Evolutionary conservation across 345 rosid genomes (phyloP).

Genomic region (Isatis tinctoria): DNA sequence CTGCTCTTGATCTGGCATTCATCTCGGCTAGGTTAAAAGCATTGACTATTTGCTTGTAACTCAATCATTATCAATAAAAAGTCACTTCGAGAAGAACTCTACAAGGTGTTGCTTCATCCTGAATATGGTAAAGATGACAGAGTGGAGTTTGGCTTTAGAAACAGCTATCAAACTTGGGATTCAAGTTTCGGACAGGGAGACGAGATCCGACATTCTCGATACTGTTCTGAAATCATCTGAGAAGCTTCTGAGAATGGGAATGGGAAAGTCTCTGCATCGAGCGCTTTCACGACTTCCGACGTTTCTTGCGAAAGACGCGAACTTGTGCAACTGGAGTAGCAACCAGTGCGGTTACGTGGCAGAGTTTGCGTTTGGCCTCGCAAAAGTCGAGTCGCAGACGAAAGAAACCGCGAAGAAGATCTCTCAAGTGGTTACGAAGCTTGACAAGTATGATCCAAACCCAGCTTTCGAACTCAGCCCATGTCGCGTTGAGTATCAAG

Average conservation of each 20-base stretch:
- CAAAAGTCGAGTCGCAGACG: background rate
- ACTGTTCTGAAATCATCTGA: background rate
- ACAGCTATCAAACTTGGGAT: slow-evolving; percentile 4
- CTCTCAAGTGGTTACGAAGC: background rate
- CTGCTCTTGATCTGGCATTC: too few relatives aligned
- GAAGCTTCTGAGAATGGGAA: background rate
- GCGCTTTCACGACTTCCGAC: background rate
- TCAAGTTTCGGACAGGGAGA: background rate
- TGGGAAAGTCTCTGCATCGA: background rate
- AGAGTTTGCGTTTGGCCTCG: background rate
- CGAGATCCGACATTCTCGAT: background rate
- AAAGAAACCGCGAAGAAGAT: background rate
- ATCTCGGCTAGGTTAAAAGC: too few relatives aligned
- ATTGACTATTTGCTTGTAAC: too few relatives aligned
- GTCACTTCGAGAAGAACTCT: background rate
- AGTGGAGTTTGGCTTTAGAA: slow-evolving; percentile 1
- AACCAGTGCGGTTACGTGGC: background rate
- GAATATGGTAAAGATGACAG: background rate
- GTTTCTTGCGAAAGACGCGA: background rate
- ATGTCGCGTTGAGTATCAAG: background rate
- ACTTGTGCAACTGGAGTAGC: background rate
- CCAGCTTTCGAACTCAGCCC: background rate
- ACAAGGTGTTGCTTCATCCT: background rate
- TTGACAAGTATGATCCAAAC: background rate
- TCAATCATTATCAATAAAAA: too few relatives aligned